A percentile compares a stretch with the other conserved stretches of the same genome.
These are phyloP conservation scores for Stemphylium beticola DNA, from an alignment of 2,329 filamentous ascomycete species.

Conservation along the genomic window DNA sequence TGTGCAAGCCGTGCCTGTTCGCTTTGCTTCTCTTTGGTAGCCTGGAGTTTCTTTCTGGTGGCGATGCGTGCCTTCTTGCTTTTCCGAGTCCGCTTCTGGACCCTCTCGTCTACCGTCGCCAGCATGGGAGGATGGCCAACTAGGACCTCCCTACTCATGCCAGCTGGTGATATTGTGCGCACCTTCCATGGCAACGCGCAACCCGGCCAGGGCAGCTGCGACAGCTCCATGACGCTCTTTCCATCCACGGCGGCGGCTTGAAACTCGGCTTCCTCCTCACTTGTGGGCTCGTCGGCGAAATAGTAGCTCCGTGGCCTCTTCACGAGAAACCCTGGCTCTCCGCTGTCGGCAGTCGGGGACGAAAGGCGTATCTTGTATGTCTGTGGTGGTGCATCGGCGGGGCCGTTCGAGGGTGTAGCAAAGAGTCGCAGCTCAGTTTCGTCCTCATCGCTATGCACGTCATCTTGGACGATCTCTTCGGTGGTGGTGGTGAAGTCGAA, in stretches of 20 bases:
- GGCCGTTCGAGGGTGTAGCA: conserved; percentile 30
- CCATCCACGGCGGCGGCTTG: conserved; percentile 38
- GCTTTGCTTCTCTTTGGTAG: conserved; percentile 29
- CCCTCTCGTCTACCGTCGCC: conserved; percentile 28
- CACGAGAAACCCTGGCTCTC: conserved; percentile 36
- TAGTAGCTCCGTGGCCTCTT: conserved; percentile 45
- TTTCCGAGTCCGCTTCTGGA: conserved; percentile 38
- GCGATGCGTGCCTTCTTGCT: conserved; percentile 47
- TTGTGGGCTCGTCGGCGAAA: conserved; percentile 39
- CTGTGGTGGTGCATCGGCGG: conserved; percentile 26
- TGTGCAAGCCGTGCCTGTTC: conserved; percentile 33
- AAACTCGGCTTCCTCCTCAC: conserved; percentile 29
- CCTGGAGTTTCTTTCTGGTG: conserved; percentile 41
- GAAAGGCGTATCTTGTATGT: conserved; percentile 41
- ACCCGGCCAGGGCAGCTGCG: conserved; percentile 42
- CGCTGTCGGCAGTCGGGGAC: conserved; percentile 34
- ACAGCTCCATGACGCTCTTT: conserved; percentile 35
- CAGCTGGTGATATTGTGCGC: conserved; percentile 33
- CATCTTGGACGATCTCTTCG: conserved; percentile 7
- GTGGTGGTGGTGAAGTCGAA: conserved; percentile 32
- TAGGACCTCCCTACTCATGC: conserved; percentile 39
- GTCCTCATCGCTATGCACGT: conserved; percentile 29
- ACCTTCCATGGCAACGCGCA: conserved; percentile 48
- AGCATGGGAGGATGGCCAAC: conserved; percentile 35
- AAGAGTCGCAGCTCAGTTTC: conserved; percentile 46